Evolutionary conservation across 1,284 basidiomycete species (phyloP).

Genomic region (Microbotryum saponariae): DNA sequence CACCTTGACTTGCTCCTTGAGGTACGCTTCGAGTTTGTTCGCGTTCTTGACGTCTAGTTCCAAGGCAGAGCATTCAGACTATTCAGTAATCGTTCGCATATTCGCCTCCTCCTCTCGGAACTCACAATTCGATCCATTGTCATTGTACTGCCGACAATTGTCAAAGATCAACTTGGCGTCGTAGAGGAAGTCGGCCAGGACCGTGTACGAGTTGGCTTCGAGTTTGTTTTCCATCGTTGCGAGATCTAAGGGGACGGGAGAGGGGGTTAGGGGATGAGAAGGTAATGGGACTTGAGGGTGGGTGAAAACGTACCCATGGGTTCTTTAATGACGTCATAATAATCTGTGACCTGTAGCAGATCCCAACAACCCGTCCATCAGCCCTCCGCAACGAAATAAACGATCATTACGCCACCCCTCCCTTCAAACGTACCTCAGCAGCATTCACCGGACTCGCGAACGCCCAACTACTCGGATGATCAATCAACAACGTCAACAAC

Average conservation of each 20-base stretch:
- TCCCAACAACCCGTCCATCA: neutral
- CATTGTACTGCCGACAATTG: constrained; percentile 88
- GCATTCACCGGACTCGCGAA: constrained; percentile 73
- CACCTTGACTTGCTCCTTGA: constrained; percentile 36
- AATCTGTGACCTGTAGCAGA: constrained; percentile 53
- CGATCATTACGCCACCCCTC: neutral
- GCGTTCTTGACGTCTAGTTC: constrained; percentile 64
- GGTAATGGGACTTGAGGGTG: neutral
- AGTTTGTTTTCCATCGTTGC: constrained; percentile 88
- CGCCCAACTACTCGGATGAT: constrained; percentile 78
- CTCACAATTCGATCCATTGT: constrained; percentile 62
- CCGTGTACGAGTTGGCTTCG: constrained; percentile 64
- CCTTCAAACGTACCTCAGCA: constrained; percentile 56
- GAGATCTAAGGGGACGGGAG: constrained; percentile 55
- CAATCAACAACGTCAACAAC: constrained; percentile 72
- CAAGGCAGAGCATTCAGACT: too few relatives aligned
- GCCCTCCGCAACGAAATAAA: too few relatives aligned
- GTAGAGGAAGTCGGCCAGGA: constrained; percentile 65
- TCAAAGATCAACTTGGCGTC: constrained; percentile 82
- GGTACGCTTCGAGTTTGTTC: constrained; percentile 60
- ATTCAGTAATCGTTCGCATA: too few relatives aligned
- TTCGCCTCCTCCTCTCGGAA: neutral
- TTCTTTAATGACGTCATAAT: constrained; percentile 75
- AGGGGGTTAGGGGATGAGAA: neutral
- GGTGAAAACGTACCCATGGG: constrained; percentile 72